Conservation (phyloP, 495 filamentous ascomycete species). For the Annulohypoxylon maeteangense region DNA sequence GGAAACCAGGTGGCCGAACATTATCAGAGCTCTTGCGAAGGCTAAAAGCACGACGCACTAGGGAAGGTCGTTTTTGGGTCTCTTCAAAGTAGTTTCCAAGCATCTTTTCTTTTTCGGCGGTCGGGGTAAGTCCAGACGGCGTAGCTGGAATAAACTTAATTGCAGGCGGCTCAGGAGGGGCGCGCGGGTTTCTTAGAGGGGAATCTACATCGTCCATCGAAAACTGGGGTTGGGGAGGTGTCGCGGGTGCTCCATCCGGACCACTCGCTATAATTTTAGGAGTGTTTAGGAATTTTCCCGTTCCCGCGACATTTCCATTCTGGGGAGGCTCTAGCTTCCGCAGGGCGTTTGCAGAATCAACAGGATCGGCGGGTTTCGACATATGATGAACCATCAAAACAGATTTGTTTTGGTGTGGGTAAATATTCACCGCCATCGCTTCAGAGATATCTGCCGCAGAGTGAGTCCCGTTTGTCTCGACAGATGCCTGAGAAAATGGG, state of each 20-base stretch:
- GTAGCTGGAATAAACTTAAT: constrained; percentile 81
- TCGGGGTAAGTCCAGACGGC: constrained; percentile 65
- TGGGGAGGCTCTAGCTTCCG: constrained; percentile 14
- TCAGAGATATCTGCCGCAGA: constrained; percentile 70
- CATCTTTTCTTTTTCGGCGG: constrained; percentile 64
- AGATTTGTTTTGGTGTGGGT: constrained; percentile 87
- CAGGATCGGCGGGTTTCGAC: constrained; percentile 49
- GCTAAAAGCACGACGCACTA: constrained; percentile 68
- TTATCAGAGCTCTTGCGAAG: constrained; percentile 68
- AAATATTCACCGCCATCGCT: constrained; percentile 83
- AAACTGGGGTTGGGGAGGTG: constrained; percentile 58
- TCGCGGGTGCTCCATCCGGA: constrained; percentile 57
- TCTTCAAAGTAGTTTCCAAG: constrained; percentile 60
- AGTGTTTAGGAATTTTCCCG: constrained; percentile 30
- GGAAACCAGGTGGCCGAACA: constrained; percentile 55
- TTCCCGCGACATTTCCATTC: constrained; percentile 22
- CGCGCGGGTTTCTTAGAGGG: constrained; percentile 79
- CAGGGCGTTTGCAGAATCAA: constrained; percentile 39
- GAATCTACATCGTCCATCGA: constrained; percentile 68
- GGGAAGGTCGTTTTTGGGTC: constrained; percentile 59
- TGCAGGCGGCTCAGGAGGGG: constrained; percentile 66
- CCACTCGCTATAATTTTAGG: constrained; percentile 51
- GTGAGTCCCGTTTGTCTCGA: constrained; percentile 64
- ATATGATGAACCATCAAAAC: constrained; percentile 80
- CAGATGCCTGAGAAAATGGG: constrained; percentile 68